These are phyloP conservation scores for Turritis glabra DNA, from an alignment of 345 rosid genomes.

Conservation along the genomic window DNA sequence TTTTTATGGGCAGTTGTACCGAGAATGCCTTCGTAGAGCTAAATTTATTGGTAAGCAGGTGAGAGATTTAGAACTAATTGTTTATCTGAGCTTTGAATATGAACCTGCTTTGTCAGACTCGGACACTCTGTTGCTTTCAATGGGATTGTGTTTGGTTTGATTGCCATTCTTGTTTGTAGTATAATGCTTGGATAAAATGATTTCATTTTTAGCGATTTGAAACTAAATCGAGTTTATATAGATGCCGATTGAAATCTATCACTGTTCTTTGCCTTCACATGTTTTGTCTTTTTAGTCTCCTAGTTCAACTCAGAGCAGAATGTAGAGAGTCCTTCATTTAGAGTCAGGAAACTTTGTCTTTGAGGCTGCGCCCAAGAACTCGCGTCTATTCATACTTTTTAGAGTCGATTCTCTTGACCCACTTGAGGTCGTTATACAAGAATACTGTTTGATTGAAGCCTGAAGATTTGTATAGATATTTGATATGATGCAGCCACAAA, in stretches of 20 bases:
- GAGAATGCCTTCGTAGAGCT: slow-evolving; percentile 96
- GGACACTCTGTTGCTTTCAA: slow-evolving; percentile 2
- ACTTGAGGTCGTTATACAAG: background rate
- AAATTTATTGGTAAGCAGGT: slow-evolving; percentile 82
- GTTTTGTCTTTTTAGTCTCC: background rate
- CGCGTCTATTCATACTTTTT: background rate
- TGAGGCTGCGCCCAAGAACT: background rate
- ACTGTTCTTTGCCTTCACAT: background rate
- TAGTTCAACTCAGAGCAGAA: background rate
- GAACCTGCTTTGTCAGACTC: background rate
- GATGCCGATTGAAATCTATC: background rate
- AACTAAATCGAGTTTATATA: background rate
- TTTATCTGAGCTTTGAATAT: background rate
- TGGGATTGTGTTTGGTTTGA: background rate
- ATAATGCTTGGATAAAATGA: background rate
- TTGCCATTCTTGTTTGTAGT: background rate
- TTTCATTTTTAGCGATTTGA: background rate
- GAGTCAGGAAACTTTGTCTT: background rate
- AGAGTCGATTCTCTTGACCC: background rate
- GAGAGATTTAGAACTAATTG: slow-evolving; percentile 17
- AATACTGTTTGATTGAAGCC: background rate
- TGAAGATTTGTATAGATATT: background rate
- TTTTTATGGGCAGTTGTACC: slow-evolving; percentile 64
- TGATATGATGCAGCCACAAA: background rate
- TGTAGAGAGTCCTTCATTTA: background rate